Percentiles rank a stretch among this genome's conserved stretches.
phyloP scores from a whole-genome alignment of 208 protist species.

The Trypanosoma conorhini region DNA sequence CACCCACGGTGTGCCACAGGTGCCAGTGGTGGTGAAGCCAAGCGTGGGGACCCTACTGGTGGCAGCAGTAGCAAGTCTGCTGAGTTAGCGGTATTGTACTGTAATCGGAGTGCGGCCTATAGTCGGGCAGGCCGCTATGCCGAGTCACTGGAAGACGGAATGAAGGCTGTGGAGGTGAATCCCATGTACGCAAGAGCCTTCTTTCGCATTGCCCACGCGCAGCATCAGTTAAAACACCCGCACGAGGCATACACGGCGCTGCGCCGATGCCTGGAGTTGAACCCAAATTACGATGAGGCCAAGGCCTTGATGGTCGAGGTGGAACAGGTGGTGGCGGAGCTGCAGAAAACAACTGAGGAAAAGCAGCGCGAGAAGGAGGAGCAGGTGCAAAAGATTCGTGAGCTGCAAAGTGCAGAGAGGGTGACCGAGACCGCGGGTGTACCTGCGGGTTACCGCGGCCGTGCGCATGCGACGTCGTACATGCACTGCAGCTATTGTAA shows the following conservation, averaged over 20 bases:
- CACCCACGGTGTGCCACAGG: slow-evolving; percentile 26
- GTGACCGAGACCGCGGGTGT: slow-evolving; percentile 13
- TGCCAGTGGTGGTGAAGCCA: neutral
- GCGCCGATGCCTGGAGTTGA: slow-evolving; percentile 49
- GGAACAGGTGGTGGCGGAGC: slow-evolving; percentile 33
- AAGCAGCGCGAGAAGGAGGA: slow-evolving; percentile 39
- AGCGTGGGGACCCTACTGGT: neutral
- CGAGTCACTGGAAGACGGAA: slow-evolving; percentile 64
- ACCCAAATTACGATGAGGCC: slow-evolving; percentile 56
- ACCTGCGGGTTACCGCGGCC: slow-evolving; percentile 21
- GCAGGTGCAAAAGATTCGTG: slow-evolving; percentile 38
- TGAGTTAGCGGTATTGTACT: slow-evolving; percentile 48
- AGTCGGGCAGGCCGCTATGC: slow-evolving; percentile 43
- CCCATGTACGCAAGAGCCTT: slow-evolving; percentile 69
- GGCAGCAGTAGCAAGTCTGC: slow-evolving; percentile 3
- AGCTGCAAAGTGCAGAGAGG: slow-evolving; percentile 40
- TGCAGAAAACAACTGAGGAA: slow-evolving; percentile 50
- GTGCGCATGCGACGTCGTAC: slow-evolving; percentile 58
- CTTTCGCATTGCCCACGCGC: slow-evolving; percentile 65
- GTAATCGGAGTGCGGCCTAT: slow-evolving; percentile 79
- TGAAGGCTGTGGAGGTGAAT: slow-evolving; percentile 45
- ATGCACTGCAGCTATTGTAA: slow-evolving; percentile 87
- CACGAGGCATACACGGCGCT: slow-evolving; percentile 54
- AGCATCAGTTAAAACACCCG: slow-evolving; percentile 48
- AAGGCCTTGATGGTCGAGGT: slow-evolving; percentile 45